These are phyloP conservation scores for Lachnellula occidentalis DNA, from an alignment of 2,329 filamentous ascomycete species.

Conservation along the genomic window DNA sequence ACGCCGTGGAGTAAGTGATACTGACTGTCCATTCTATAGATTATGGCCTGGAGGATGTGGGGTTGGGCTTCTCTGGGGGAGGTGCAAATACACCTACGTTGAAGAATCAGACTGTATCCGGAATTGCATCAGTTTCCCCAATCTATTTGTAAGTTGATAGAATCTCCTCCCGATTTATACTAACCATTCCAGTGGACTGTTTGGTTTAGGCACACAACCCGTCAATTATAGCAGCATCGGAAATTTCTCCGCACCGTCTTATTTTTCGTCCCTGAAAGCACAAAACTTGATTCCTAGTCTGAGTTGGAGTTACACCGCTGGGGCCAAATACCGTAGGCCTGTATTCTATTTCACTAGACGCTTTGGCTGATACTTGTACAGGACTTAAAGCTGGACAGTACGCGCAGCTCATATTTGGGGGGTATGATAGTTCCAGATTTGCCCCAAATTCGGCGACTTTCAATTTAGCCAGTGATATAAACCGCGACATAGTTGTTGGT, in stretches of 20 bases:
- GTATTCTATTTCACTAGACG: background rate
- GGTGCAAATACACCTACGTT: conserved; percentile 21
- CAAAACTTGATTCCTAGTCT: conserved; percentile 34
- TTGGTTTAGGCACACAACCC: conserved; percentile 36
- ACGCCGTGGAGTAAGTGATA: too few relatives aligned
- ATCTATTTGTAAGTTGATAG: conserved; percentile 33
- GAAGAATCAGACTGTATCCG: conserved; percentile 18
- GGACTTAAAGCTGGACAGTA: conserved; percentile 29
- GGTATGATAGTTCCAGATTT: conserved; percentile 37
- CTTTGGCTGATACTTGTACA: background rate
- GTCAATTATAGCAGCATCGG: conserved; percentile 35
- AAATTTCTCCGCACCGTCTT: conserved; percentile 33
- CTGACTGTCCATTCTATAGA: background rate
- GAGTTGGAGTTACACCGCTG: conserved; percentile 58
- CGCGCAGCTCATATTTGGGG: conserved; percentile 36
- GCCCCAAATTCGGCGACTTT: conserved; percentile 33
- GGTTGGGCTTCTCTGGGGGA: conserved; percentile 12
- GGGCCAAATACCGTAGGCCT: conserved; percentile 53
- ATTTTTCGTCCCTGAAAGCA: conserved; percentile 34
- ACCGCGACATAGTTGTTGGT: conserved; percentile 35
- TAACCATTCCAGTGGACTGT: conserved; percentile 30
- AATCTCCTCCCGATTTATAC: background rate
- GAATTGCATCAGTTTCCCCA: conserved; percentile 30
- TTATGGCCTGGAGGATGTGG: conserved; percentile 18
- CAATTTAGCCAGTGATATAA: conserved; percentile 34